Conservation (phyloP, 208 protist genomes). For the Acanthamoeba polyphaga region DNA sequence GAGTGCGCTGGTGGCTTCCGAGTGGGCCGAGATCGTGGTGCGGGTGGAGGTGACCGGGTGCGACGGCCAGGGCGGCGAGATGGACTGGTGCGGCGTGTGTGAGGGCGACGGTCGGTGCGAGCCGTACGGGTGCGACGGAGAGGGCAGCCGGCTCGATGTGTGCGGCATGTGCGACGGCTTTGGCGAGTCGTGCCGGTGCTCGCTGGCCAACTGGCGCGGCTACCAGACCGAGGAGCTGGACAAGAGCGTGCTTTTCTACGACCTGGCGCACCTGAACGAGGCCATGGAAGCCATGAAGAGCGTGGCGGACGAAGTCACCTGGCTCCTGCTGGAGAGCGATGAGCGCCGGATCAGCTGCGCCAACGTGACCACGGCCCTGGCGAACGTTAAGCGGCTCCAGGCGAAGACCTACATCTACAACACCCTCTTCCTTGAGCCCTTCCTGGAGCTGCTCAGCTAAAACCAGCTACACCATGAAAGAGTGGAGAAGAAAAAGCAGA, state of each 20-base stretch:
- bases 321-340: neutral
- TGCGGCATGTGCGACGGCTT: slow-evolving; percentile 14
- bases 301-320: neutral
- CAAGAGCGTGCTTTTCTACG: neutral
- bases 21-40: neutral
- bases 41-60: neutral
- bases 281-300: neutral
- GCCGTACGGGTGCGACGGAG: neutral
- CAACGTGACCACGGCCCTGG: neutral
- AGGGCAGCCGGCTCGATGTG: neutral
- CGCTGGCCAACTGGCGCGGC: slow-evolving; percentile 46
- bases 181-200: neutral
- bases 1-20: neutral
- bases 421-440: neutral
- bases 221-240: slow-evolving; percentile 4
- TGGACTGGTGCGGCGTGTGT: slow-evolving; percentile 21
- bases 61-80: slow-evolving; percentile 11
- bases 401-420: slow-evolving; percentile 9
- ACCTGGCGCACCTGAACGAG: neutral
- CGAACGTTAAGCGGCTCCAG: neutral
- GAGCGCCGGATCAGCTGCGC: neutral
- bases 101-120: neutral
- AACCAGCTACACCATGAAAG: too few relatives aligned
- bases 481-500: too few relatives aligned
- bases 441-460: neutral